These are phyloP conservation scores for Hura crepitans DNA, from an alignment of 441 rosid species.

Conservation along the genomic window DNA sequence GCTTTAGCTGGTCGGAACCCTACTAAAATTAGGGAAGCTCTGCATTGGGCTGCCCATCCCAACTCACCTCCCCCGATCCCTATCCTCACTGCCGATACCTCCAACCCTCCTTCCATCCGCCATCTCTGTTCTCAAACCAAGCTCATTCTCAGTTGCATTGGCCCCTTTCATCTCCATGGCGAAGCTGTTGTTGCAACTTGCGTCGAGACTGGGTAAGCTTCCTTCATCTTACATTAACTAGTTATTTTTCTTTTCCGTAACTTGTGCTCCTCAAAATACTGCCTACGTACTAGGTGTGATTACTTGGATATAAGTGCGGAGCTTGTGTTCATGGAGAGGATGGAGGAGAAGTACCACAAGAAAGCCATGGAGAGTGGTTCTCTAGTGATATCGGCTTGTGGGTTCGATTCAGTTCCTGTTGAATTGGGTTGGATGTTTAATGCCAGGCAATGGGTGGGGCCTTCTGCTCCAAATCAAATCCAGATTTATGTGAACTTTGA, in stretches of 20 bases:
- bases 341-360: conserved; percentile 64
- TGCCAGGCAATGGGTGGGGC: conserved; percentile 67
- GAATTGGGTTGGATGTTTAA: conserved; percentile 74
- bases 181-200: conserved; percentile 86
- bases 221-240: too few species aligned
- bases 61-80: conserved; percentile 47
- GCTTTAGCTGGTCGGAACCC: conserved; percentile 84
- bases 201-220: conserved; percentile 51
- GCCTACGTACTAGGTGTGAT: conserved; percentile 57
- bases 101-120: conserved; percentile 66
- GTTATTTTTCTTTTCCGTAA: too few species aligned
- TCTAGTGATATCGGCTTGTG: conserved; percentile 81
- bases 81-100: conserved; percentile 62
- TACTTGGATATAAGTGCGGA: conserved; percentile 89
- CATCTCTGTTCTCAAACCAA: conserved; percentile 55
- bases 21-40: conserved; percentile 48
- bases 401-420: conserved; percentile 84
- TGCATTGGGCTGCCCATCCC: conserved; percentile 71
- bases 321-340: conserved; percentile 86
- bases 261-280: background rate
- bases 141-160: conserved; percentile 77
- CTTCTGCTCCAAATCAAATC: conserved; percentile 55
- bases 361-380: conserved; percentile 61
- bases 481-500: conserved; percentile 77
- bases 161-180: conserved; percentile 72